Evolutionary conservation across 192 early-diverging fungal species (phyloP).

Genomic region (Podila horticola): DNA sequence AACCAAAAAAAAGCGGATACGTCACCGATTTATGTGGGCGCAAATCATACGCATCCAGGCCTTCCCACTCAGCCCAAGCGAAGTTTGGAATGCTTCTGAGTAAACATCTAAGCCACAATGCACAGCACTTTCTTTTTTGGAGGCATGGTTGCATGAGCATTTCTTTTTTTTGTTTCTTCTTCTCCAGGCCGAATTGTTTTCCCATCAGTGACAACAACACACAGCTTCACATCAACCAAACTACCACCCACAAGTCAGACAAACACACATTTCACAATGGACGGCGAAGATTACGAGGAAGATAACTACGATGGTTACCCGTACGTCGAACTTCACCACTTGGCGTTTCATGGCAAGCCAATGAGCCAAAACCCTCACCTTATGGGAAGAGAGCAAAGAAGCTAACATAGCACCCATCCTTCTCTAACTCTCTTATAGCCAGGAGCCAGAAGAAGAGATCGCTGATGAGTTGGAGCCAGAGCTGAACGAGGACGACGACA

Average conservation of each 20-base stretch:
- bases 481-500: conserved; percentile 27
- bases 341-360: too few species aligned
- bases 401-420: neutral
- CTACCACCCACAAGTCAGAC: neutral
- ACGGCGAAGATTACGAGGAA: conserved; percentile 27
- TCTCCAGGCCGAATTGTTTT: conserved; percentile 1
- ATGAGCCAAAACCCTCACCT: neutral
- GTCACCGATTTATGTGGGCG: too few species aligned
- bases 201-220: neutral
- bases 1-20: too few species aligned
- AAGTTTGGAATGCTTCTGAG: too few species aligned
- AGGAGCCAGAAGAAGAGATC: conserved; percentile 43
- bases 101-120: too few species aligned
- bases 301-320: conserved; percentile 37
- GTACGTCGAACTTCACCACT: conserved; percentile 8
- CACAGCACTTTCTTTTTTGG: too few species aligned
- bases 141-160: too few species aligned
- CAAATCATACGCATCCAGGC: too few species aligned
- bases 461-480: conserved; percentile 34
- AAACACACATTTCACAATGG: conserved; percentile 23
- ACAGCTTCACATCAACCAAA: neutral
- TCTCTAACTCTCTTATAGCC: conserved; percentile 11
- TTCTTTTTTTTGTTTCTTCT: too few species aligned
- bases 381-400: neutral
- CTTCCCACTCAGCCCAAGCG: too few species aligned